Evolutionary conservation across 441 rosid species (phyloP).

Genomic region (Monsonia emarginata): DNA sequence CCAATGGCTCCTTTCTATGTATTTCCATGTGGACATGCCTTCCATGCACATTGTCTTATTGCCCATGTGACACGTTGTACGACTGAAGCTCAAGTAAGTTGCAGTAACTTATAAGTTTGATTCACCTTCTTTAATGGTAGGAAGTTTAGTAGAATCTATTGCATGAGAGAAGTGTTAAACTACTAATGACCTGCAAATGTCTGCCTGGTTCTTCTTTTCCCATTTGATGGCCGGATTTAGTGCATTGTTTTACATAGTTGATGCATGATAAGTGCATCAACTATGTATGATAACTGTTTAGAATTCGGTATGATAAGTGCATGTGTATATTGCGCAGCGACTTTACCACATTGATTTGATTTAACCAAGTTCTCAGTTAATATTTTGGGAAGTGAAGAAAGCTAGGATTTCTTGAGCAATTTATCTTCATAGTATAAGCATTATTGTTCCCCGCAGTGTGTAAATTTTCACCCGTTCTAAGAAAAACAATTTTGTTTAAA

Average conservation of each 20-base stretch:
- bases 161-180: neutral
- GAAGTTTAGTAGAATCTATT: neutral
- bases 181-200: neutral
- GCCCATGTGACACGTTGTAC: constrained; percentile 86
- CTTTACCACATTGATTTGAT: neutral
- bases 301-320: neutral
- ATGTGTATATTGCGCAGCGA: neutral
- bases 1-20: constrained; percentile 88
- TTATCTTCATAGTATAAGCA: neutral
- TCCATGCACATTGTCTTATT: constrained; percentile 81
- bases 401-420: neutral
- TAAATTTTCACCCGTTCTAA: neutral
- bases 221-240: neutral
- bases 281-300: neutral
- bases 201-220: neutral
- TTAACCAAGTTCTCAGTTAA: neutral
- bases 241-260: neutral
- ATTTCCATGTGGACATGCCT: constrained; percentile 91
- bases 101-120: neutral
- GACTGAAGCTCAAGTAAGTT: constrained; percentile 56
- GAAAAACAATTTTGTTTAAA: neutral
- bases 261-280: too few relatives aligned
- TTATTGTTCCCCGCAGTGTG: neutral
- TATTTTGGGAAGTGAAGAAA: neutral
- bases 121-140: neutral